A percentile compares a stretch with the other conserved stretches of the same genome.
Conservation (phyloP, 306 rosid genomes). For the Rosa persica region DNA sequence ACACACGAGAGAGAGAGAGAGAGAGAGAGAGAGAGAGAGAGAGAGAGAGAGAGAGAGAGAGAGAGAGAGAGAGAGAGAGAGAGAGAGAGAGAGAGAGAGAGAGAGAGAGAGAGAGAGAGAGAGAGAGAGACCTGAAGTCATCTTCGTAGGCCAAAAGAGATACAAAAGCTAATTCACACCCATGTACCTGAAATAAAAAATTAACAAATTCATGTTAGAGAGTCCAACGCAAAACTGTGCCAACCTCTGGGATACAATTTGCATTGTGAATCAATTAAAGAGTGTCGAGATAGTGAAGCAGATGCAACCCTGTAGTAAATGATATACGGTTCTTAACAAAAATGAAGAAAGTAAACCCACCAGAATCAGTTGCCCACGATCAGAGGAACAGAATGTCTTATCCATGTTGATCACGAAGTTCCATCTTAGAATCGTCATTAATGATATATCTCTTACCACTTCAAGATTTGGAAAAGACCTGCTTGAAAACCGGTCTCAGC, state of each 20-base stretch:
- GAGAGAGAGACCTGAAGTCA: slow-evolving; percentile 51
- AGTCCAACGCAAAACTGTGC: slow-evolving; percentile 12
- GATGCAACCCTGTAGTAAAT: neutral
- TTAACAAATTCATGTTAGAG: slow-evolving; percentile 12
- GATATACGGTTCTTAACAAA: neutral
- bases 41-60: slow-evolving; percentile 3
- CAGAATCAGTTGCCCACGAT: slow-evolving; percentile 73
- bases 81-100: no score
- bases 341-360: slow-evolving; percentile 42
- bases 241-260: neutral
- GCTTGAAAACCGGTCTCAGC: slow-evolving; percentile 30
- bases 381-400: slow-evolving; percentile 66
- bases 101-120: no score
- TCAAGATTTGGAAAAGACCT: slow-evolving; percentile 80
- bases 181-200: slow-evolving; percentile 57
- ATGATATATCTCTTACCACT: slow-evolving; percentile 60
- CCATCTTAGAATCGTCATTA: slow-evolving; percentile 73
- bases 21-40: no score
- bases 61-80: no score
- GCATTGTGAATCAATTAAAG: neutral
- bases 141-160: slow-evolving; percentile 60
- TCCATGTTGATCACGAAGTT: slow-evolving; percentile 62
- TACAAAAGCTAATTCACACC: slow-evolving; percentile 60
- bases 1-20: no score
- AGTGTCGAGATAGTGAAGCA: neutral